Conservation (phyloP, 2,329 filamentous ascomycete genomes). For the Penicillium psychrosexuale region DNA sequence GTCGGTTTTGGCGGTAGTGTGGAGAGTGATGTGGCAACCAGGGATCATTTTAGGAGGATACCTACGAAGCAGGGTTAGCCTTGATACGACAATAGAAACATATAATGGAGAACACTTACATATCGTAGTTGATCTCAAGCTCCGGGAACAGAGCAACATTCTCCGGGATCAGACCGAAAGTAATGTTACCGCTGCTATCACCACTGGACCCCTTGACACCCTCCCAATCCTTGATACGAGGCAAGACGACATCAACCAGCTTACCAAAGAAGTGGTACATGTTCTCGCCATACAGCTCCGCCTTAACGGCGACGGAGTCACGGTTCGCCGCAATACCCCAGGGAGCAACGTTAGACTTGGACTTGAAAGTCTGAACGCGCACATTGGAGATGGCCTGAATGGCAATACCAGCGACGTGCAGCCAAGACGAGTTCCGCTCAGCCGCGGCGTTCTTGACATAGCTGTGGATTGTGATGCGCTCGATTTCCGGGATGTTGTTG, state of each 20-base stretch:
- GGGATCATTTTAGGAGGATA: slow-evolving; percentile 74
- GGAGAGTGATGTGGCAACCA: slow-evolving; percentile 76
- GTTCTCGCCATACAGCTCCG: slow-evolving; percentile 70
- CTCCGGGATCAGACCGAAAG: slow-evolving; percentile 72
- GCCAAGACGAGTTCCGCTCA: slow-evolving; percentile 63
- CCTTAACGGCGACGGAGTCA: slow-evolving; percentile 68
- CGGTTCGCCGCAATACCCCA: slow-evolving; percentile 73
- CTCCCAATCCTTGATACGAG: slow-evolving; percentile 93
- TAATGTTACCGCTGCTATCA: slow-evolving; percentile 83
- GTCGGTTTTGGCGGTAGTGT: slow-evolving; percentile 81
- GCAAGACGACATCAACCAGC: slow-evolving; percentile 82
- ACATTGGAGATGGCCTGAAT: slow-evolving; percentile 82
- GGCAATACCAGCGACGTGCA: slow-evolving; percentile 80
- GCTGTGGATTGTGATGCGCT: slow-evolving; percentile 75
- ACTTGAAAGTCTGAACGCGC: slow-evolving; percentile 66
- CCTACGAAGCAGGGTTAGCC: slow-evolving; percentile 35
- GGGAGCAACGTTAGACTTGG: slow-evolving; percentile 66
- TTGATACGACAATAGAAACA: neutral
- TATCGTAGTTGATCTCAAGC: slow-evolving; percentile 88
- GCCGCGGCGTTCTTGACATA: slow-evolving; percentile 66
- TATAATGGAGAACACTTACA: slow-evolving; percentile 55
- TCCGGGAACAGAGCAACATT: slow-evolving; percentile 85
- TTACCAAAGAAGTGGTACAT: slow-evolving; percentile 92
- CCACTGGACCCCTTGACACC: slow-evolving; percentile 75
- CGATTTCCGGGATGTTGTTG: slow-evolving; percentile 78